These are phyloP conservation scores for Paecilomyces variotii DNA, from an alignment of 2,329 filamentous ascomycete species.

Conservation along the genomic window DNA sequence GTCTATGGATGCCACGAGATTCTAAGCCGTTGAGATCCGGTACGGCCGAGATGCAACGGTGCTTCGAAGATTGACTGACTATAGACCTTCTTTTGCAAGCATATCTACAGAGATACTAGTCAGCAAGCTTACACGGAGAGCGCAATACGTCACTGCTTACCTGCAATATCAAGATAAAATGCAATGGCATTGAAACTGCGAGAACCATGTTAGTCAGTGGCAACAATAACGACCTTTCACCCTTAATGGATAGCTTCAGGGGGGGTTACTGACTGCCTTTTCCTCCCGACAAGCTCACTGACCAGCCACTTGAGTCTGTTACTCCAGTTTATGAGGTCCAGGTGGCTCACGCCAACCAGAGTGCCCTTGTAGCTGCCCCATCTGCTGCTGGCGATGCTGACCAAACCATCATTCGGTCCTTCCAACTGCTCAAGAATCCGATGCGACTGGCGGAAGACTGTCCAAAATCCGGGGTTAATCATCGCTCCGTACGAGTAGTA, in stretches of 20 bases:
- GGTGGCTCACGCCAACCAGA: slow-evolving; percentile 54
- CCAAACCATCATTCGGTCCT: slow-evolving; percentile 55
- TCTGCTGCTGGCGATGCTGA: slow-evolving; percentile 50
- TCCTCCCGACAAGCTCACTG: slow-evolving; percentile 48
- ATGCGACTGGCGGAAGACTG: slow-evolving; percentile 50
- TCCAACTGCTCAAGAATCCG: slow-evolving; percentile 46
- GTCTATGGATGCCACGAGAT: background rate
- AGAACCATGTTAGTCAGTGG: slow-evolving; percentile 7
- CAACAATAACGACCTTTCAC: background rate
- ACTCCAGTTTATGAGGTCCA: slow-evolving; percentile 61
- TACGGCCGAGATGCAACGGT: background rate
- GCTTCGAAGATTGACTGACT: slow-evolving; percentile 5
- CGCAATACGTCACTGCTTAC: slow-evolving; percentile 26
- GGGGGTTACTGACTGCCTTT: slow-evolving; percentile 39
- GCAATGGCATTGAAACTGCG: slow-evolving; percentile 55
- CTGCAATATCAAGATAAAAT: slow-evolving; percentile 59
- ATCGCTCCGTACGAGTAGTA: slow-evolving; percentile 59
- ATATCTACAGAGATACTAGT: slow-evolving; percentile 41
- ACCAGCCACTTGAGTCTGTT: slow-evolving; percentile 53
- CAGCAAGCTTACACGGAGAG: background rate
- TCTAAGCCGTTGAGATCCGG: background rate
- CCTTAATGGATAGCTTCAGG: background rate
- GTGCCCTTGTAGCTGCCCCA: slow-evolving; percentile 59
- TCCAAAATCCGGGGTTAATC: slow-evolving; percentile 48
- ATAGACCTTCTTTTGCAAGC: slow-evolving; percentile 59